Conservation (phyloP, 768 basidiomycete genomes). For the Mycena rosella region DNA sequence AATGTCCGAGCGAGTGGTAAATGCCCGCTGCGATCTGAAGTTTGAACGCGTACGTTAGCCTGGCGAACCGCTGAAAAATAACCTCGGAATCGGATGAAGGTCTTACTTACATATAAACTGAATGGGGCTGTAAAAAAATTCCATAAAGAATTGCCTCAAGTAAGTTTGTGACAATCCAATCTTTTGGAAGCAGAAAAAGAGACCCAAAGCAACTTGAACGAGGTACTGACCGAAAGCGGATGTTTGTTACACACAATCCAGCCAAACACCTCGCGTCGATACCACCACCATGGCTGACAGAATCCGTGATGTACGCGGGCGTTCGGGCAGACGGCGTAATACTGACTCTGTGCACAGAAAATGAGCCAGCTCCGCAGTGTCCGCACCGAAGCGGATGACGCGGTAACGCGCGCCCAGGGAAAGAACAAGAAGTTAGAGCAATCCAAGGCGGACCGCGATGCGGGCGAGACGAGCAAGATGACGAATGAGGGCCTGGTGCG, state of each 20-base stretch:
- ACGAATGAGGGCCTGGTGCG: conserved; percentile 80
- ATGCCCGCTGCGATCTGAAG: too few relatives aligned
- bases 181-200: too few relatives aligned
- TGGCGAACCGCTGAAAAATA: too few relatives aligned
- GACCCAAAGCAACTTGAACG: too few relatives aligned
- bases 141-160: too few relatives aligned
- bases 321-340: background rate
- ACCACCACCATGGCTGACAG: conserved; percentile 59
- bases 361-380: conserved; percentile 80
- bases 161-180: too few relatives aligned
- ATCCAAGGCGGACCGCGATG: conserved; percentile 72
- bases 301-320: conserved; percentile 61
- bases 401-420: conserved; percentile 84
- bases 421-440: conserved; percentile 87
- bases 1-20: too few relatives aligned
- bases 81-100: too few relatives aligned
- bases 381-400: conserved; percentile 87
- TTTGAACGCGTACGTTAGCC: too few relatives aligned
- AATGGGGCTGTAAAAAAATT: too few relatives aligned
- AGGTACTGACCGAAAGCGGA: conserved; percentile 6
- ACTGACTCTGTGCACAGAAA: conserved; percentile 61
- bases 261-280: conserved; percentile 33
- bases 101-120: too few relatives aligned
- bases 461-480: conserved; percentile 77
- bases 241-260: background rate